Conservation (phyloP, 768 basidiomycete species). For the Mycena polygramma region DNA sequence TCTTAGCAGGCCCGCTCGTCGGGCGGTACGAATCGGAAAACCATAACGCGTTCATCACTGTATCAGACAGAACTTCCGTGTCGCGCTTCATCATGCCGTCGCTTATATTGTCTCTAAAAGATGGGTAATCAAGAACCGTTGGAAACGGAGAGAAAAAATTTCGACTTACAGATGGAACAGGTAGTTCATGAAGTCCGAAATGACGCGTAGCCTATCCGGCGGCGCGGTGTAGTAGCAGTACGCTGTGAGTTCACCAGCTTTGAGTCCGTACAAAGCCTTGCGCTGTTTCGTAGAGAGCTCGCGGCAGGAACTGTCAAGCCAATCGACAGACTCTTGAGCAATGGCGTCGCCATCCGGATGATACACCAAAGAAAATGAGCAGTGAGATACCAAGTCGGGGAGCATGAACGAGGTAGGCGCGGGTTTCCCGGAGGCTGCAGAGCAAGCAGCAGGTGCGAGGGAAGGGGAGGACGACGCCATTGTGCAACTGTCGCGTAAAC, state of each 20-base stretch:
- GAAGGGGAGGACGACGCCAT: slow-evolving; percentile 2
- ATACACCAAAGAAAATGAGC: slow-evolving; percentile 60
- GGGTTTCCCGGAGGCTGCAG: background rate
- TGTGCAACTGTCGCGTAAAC: slow-evolving; percentile 2
- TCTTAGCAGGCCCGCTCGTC: slow-evolving; percentile 53
- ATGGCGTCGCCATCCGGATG: slow-evolving; percentile 60
- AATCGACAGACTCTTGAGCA: slow-evolving; percentile 61
- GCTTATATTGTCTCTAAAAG: slow-evolving; percentile 74
- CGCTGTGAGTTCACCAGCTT: slow-evolving; percentile 76
- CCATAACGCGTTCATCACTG: slow-evolving; percentile 81
- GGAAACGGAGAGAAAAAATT: slow-evolving; percentile 29
- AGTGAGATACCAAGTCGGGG: slow-evolving; percentile 68
- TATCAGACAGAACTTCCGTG: slow-evolving; percentile 68
- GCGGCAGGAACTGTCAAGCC: slow-evolving; percentile 64
- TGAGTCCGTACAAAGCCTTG: slow-evolving; percentile 66
- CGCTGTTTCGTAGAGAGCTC: slow-evolving; percentile 59
- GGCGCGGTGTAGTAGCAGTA: slow-evolving; percentile 71
- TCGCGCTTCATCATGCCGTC: slow-evolving; percentile 82
- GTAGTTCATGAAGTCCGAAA: slow-evolving; percentile 78
- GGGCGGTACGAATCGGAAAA: slow-evolving; percentile 66
- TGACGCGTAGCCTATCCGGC: slow-evolving; percentile 70
- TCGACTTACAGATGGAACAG: slow-evolving; percentile 63
- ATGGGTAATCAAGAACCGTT: slow-evolving; percentile 31
- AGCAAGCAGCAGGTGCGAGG: slow-evolving; percentile 4
- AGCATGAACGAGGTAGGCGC: slow-evolving; percentile 57